Percentiles rank a stretch among this genome's conserved stretches.
These are phyloP conservation scores for Balamuthia mandrillaris DNA, from an alignment of 208 protist species.

Conservation along the genomic window DNA sequence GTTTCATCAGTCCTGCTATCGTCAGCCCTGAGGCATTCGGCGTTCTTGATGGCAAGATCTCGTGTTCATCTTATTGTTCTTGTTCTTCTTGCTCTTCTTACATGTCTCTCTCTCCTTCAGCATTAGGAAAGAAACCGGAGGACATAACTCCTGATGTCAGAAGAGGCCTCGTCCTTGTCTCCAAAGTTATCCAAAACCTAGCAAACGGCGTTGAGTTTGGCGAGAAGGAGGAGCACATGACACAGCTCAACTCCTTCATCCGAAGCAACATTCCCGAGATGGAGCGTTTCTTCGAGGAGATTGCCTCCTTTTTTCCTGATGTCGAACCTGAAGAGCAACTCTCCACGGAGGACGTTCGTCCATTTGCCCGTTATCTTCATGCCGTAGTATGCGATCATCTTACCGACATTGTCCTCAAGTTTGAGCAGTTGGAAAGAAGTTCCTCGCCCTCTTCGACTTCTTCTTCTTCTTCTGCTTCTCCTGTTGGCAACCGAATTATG, in stretches of 20 bases:
- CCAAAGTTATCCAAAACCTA: slow-evolving; percentile 18
- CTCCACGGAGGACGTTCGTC: no score
- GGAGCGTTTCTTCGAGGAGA: background rate
- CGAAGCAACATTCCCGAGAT: background rate
- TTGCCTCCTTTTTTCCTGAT: background rate
- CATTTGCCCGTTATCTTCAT: no score
- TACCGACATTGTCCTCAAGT: no score
- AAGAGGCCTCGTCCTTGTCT: background rate
- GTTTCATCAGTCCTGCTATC: background rate
- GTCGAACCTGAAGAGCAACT: no score
- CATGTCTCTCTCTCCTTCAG: background rate
- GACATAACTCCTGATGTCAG: background rate
- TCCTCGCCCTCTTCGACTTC: no score
- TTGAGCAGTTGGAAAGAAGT: no score
- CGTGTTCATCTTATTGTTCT: background rate
- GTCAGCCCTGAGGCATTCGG: background rate
- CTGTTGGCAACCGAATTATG: no score
- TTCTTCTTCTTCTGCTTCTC: no score
- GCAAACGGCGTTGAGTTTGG: slow-evolving; percentile 16
- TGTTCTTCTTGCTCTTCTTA: background rate
- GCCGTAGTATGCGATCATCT: no score
- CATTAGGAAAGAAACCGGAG: background rate
- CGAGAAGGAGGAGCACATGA: slow-evolving; percentile 25
- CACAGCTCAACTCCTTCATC: background rate
- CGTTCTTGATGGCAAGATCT: background rate